Evolutionary conservation across 345 rosid genomes (phyloP).

Genomic region (Aurinia saxatilis): DNA sequence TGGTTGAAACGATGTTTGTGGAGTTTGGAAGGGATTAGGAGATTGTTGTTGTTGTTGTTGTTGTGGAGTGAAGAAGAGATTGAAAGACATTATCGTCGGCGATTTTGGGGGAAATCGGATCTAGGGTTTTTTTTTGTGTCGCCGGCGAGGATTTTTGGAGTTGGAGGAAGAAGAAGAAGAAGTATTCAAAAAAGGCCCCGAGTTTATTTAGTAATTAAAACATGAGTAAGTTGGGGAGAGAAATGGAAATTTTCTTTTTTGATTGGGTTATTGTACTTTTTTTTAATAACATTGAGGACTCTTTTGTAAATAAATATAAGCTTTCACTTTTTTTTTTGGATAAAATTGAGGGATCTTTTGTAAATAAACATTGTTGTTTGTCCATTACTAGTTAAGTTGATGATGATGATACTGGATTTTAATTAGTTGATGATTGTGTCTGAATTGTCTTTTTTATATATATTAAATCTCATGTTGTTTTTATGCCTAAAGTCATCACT

Average conservation of each 20-base stretch:
- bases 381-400: too few relatives aligned
- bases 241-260: background rate
- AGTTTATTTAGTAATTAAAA: background rate
- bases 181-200: slow-evolving; percentile 7
- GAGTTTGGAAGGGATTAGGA: slow-evolving; percentile 3
- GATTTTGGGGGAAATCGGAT: background rate
- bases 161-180: background rate
- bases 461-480: too few relatives aligned
- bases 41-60: slow-evolving; percentile 44
- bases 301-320: background rate
- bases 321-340: too few relatives aligned
- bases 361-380: background rate
- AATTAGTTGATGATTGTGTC: too few relatives aligned
- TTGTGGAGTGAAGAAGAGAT: slow-evolving; percentile 62
- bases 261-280: background rate
- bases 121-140: slow-evolving; percentile 17
- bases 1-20: slow-evolving; percentile 3
- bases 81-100: slow-evolving; percentile 46
- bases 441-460: too few relatives aligned
- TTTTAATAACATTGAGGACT: background rate
- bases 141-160: slow-evolving; percentile 16
- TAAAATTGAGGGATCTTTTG: background rate
- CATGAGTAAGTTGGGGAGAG: background rate
- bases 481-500: too few relatives aligned
- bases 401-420: too few relatives aligned